Evolutionary conservation across 768 basidiomycete species (phyloP), one percentile per base, ranked within the genome.

Genomic region (Rhodotorula babjevae): DNA sequence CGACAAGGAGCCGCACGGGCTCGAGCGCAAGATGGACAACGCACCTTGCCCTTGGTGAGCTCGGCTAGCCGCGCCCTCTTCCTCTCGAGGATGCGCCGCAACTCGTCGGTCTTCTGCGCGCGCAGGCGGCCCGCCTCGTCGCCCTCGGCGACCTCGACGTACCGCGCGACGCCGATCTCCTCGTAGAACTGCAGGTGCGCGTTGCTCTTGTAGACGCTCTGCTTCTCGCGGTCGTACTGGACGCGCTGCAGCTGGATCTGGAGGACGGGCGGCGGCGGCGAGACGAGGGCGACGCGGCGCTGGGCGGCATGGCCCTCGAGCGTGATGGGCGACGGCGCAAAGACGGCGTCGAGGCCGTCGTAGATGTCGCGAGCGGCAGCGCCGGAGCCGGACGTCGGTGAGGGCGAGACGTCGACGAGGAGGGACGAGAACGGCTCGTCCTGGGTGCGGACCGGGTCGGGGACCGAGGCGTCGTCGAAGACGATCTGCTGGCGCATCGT

Each of bases 181-280:
- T 93, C 90, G 27, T 85, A 87, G 79, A 95, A 96, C 77, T 88
- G 90, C 75, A 99, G 89, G 80, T 93, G 95, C 8, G 92, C 93
- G 79, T 99, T 95, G 11, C 91, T 93, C 81, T 99, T 99, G 84
- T 91, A 93, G 25, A 93, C 89, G 75, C 93, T 90, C 67, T 92
- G 85, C 1, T 90, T 92, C 76, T 92, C 89, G 16, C 92, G 87
- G 79, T 98, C 92, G 83, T 93, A 98, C 85, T 95, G 93, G 9
- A 93, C 93, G 68, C 93, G 84, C 86, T 97, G 93, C 16, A 99
- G 85, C 80, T 99, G 96, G 57, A 99, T 90, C 79, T 99, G 96
- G 50, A 99, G 82, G 61, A 98, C 80, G 5, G 92, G 91, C 1
- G 96, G 96, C 25, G 93, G 84, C 3, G n/a, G 61, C 49, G 94